phyloP scores from a whole-genome alignment of 495 filamentous ascomycete genomes.

The Ascodesmis nigricans region DNA sequence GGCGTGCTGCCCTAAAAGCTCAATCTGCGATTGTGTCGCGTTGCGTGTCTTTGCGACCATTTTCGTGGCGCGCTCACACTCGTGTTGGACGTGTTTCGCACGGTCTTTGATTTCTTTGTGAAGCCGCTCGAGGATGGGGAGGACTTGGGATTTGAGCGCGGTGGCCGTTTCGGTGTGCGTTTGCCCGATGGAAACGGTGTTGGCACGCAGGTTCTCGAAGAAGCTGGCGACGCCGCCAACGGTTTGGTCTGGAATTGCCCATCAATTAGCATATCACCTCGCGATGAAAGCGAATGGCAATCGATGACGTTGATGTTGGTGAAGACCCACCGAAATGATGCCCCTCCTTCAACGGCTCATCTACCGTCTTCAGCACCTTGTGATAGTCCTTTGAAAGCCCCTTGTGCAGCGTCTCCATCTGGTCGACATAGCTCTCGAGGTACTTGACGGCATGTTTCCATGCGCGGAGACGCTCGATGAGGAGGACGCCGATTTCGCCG shows the following conservation, averaged over 20 bases:
- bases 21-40: conserved; percentile 81
- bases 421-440: conserved; percentile 67
- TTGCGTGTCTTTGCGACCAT: conserved; percentile 74
- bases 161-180: conserved; percentile 75
- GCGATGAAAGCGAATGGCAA: not conserved
- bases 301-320: not conserved
- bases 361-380: conserved; percentile 80
- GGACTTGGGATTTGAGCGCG: conserved; percentile 56
- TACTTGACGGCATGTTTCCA: conserved; percentile 90
- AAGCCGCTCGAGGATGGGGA: conserved; percentile 71
- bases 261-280: conserved; percentile 2
- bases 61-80: conserved; percentile 73
- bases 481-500: conserved; percentile 44
- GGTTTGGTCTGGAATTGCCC: conserved; percentile 33
- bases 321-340: conserved; percentile 51
- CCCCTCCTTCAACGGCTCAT: conserved; percentile 62
- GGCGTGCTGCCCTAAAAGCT: conserved; percentile 70
- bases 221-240: conserved; percentile 64
- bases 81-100: conserved; percentile 60
- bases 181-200: conserved; percentile 75
- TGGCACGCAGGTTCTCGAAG: conserved; percentile 80
- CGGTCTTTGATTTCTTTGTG: conserved; percentile 94
- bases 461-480: conserved; percentile 66
- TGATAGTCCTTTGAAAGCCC: conserved; percentile 84
- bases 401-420: conserved; percentile 65